Evolutionary conservation across 352 stramenopile species (phyloP).

Genomic region (Pythium insidiosum): DNA sequence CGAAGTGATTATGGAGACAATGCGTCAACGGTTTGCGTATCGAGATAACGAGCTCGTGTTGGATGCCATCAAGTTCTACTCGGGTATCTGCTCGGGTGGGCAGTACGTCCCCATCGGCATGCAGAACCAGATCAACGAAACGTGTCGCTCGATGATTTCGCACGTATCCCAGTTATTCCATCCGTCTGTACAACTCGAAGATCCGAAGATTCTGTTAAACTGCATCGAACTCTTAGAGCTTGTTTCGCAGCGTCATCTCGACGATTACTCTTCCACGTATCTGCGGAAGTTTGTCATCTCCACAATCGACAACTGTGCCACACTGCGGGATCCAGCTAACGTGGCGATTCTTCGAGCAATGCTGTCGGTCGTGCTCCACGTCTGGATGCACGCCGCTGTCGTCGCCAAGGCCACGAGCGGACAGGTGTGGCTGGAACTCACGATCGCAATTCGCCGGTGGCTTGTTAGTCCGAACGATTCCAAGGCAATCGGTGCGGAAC

Average conservation of each 20-base stretch:
- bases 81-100: conserved; percentile 57
- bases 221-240: conserved; percentile 83
- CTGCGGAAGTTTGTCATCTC: conserved; percentile 84
- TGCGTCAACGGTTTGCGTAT: conserved; percentile 81
- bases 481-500: conserved; percentile 48
- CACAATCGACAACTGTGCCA: conserved; percentile 70
- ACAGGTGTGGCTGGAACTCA: conserved; percentile 78
- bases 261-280: conserved; percentile 83
- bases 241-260: conserved; percentile 68
- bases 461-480: conserved; percentile 51
- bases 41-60: conserved; percentile 76
- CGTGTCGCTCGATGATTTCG: conserved; percentile 78
- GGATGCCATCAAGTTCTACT: conserved; percentile 87
- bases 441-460: conserved; percentile 72
- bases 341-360: conserved; percentile 58
- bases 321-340: conserved; percentile 63
- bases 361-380: conserved; percentile 75
- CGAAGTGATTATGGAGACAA: conserved; percentile 83
- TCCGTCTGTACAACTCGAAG: conserved; percentile 73
- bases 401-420: conserved; percentile 40
- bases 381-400: conserved; percentile 80
- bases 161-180: conserved; percentile 86
- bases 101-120: conserved; percentile 76
- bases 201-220: conserved; percentile 77
- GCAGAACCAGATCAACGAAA: conserved; percentile 76